A percentile compares a stretch with the other conserved stretches of the same genome.
Conservation (phyloP, 1,284 basidiomycete genomes). For the Irpex sp. region DNA sequence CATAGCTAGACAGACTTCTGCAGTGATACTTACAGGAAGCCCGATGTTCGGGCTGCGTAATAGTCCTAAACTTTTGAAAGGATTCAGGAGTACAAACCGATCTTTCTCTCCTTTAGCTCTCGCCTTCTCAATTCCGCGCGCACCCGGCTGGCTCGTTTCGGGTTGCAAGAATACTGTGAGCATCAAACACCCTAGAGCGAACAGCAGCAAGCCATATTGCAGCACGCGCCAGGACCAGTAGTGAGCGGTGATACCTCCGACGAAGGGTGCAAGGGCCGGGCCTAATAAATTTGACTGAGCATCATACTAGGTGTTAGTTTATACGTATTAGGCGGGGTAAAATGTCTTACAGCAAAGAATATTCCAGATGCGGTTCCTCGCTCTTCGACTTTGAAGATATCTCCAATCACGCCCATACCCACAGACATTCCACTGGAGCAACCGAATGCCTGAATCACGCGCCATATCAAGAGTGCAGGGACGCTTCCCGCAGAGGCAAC, state of each 20-base stretch:
- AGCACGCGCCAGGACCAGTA: conserved; percentile 68
- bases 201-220: conserved; percentile 47
- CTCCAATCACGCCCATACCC: conserved; percentile 42
- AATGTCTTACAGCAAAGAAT: conserved; percentile 34
- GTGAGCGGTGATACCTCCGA: conserved; percentile 40
- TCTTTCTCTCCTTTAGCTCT: conserved; percentile 19
- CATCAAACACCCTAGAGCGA: conserved; percentile 40
- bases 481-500: conserved; percentile 47
- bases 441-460: conserved; percentile 62
- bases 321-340: not conserved
- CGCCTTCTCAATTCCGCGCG: conserved; percentile 43
- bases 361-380: conserved; percentile 40
- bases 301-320: not conserved
- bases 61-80: conserved; percentile 46
- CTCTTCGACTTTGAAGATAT: conserved; percentile 38
- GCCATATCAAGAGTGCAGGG: conserved; percentile 50
- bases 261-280: conserved; percentile 27
- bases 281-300: conserved; percentile 25
- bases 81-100: conserved; percentile 51
- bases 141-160: conserved; percentile 61
- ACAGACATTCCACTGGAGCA: conserved; percentile 35
- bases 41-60: conserved; percentile 55
- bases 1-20: not conserved
- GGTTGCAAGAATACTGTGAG: conserved; percentile 54
- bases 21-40: conserved; percentile 39